These are phyloP conservation scores for Mallotus nudiflorus DNA, from an alignment of 345 rosid genomes.

Conservation along the genomic window DNA sequence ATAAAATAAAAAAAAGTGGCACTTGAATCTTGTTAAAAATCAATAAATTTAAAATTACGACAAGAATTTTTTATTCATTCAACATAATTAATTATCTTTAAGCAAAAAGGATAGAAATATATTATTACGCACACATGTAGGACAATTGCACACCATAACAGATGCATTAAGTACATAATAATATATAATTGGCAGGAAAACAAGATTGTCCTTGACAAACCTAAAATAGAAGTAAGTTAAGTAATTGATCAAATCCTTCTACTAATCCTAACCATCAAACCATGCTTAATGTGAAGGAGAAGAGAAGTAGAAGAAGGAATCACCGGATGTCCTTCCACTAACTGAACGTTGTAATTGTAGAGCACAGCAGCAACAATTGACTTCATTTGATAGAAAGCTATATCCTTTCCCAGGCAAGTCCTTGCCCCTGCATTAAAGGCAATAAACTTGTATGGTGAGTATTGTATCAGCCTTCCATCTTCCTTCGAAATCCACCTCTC, in stretches of 20 bases:
- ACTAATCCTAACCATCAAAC: neutral
- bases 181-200: no score
- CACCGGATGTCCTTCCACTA: neutral
- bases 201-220: no score
- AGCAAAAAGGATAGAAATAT: no score
- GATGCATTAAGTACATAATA: no score
- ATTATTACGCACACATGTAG: no score
- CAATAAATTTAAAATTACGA: no score
- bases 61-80: no score
- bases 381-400: neutral
- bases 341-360: slow-evolving; percentile 1
- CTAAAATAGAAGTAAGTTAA: no score
- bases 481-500: slow-evolving; percentile 10
- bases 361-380: neutral
- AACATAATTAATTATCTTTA: no score
- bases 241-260: neutral
- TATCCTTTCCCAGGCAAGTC: slow-evolving; percentile 12
- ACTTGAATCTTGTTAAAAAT: no score
- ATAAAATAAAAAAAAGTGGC: no score
- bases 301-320: neutral
- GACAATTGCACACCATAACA: no score
- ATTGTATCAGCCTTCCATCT: neutral
- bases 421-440: slow-evolving; percentile 8
- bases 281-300: neutral
- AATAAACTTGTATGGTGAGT: slow-evolving; percentile 4